Evolutionary conservation across 2,329 filamentous ascomycete species (phyloP), one percentile per base, ranked within the genome.

Genomic region (Thelonectria olida): DNA sequence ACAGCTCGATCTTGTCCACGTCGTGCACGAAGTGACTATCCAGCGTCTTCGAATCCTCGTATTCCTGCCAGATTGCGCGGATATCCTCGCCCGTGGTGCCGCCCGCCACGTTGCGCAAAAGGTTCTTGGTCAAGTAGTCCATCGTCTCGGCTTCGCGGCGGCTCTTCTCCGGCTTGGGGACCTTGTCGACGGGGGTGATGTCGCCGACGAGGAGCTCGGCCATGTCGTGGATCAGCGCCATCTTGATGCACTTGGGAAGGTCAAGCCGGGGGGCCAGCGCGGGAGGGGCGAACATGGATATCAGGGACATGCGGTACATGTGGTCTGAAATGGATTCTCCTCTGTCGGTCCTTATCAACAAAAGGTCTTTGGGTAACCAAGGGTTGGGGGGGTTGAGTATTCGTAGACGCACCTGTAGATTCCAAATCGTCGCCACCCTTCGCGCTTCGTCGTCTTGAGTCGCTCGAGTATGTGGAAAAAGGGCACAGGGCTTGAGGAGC

Each of bases 261-360:
- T 98, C 91, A 72, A 98, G 83, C 38, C 85, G 86, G 1, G 87
- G 79, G 2, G 88, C 84, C 10, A 97, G 86, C 1, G 90, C 80
- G 0, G 92, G 84, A 2, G 96, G 95, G 2, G 93, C 93, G 67
- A 97, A 87, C 89, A 99, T 92, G 66, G 92, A 93, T 77, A 99
- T 93, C 69, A 99, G 87, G 50, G 94, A 93, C 96, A 99, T 99
- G 80, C 96, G 93, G 80, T 98, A 99, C 96, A 99, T 99, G 84
- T 99, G 96, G 81, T 99, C 96, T 54, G 92, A 87, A 74, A 99
- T 97, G 2, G 93, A 97, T 79, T 99, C 96, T 75, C 92, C 91
- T 59, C 85, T 89, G 64, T 9, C 23, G 12, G n/a, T 48, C 17
- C 27, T 56, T 27, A 47, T 66, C 12, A 64, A 36, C 48, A 38